Base-by-base conservation (phyloP, 1,139 yeast species). In the Yamadazyma diddensiae region DNA sequence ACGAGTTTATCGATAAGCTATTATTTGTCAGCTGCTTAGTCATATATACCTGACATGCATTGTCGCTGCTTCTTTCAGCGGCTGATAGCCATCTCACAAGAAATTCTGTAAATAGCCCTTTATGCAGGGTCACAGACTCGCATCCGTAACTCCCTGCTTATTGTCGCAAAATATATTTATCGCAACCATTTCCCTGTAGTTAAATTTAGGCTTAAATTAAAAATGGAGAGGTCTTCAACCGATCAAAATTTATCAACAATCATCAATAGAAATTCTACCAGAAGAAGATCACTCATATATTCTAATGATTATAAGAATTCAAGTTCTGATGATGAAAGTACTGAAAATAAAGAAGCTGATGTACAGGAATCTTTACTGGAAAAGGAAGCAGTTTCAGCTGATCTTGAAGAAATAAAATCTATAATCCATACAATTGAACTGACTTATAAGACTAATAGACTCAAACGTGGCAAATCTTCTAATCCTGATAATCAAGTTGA, bases 1-100 rank as follows among this genome's bases (percentile, higher is more conserved):
- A 50, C 80, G 87, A 50, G 88, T 90, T 19, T 90, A 86, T 53
- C 66, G 83, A 44, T 83, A 44, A 24, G 8, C 10, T n/a, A 11
- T 5, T 11, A n/a, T n/a, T n/a, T n/a, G n/a, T n/a, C n/a, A n/a
- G n/a, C n/a, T n/a, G n/a, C n/a, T n/a, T n/a, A n/a, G n/a, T n/a
- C n/a, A n/a, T n/a, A n/a, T n/a, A n/a, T n/a, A n/a, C n/a, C n/a
- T n/a, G n/a, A n/a, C n/a, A n/a, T n/a, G n/a, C n/a, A n/a, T n/a
- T n/a, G n/a, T n/a, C n/a, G n/a, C n/a, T n/a, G n/a, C n/a, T n/a
- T n/a, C n/a, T n/a, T n/a, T n/a, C n/a, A n/a, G n/a, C n/a, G n/a
- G n/a, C n/a, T n/a, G n/a, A n/a, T n/a, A n/a, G n/a, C n/a, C n/a
- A n/a, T n/a, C n/a, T n/a, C n/a, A n/a, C n/a, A n/a, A n/a, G n/a